Conservation (phyloP, 352 stramenopile species). For the Phytophthora sp. region DNA sequence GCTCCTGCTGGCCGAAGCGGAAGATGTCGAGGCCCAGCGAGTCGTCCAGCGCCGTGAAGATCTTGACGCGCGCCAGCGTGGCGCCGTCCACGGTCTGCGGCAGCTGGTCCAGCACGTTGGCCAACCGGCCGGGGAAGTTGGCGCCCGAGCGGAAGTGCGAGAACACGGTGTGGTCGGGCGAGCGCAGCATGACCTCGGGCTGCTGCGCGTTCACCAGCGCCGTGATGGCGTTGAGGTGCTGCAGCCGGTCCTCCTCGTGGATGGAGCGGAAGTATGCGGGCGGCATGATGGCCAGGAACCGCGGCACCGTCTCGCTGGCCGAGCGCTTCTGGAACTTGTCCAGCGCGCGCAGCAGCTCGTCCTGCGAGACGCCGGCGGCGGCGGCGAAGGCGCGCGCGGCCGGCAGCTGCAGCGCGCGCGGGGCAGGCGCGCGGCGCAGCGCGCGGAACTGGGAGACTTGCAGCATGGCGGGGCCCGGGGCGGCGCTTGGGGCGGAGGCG, state of each 20-base stretch:
- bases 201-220: conserved; percentile 77
- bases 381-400: conserved; percentile 20
- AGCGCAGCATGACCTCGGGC: conserved; percentile 83
- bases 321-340: conserved; percentile 76
- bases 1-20: conserved; percentile 80
- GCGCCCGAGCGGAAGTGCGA: conserved; percentile 84
- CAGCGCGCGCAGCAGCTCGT: conserved; percentile 62
- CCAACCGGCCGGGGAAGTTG: conserved; percentile 78
- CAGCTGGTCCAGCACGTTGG: conserved; percentile 75
- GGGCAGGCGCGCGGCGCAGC: conserved; percentile 10
- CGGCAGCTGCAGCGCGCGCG: background rate
- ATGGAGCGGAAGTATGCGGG: conserved; percentile 91
- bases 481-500: background rate
- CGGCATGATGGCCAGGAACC: conserved; percentile 92
- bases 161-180: conserved; percentile 73
- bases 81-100: conserved; percentile 66
- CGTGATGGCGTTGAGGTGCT: conserved; percentile 90
- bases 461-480: conserved; percentile 17
- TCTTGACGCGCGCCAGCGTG: conserved; percentile 87
- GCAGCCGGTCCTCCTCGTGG: conserved; percentile 78
- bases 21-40: conserved; percentile 89
- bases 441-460: conserved; percentile 20
- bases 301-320: conserved; percentile 77
- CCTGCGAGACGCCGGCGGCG: conserved; percentile 32
- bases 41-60: conserved; percentile 89